phyloP scores from a whole-genome alignment of 2,329 filamentous ascomycete species.

The Periconia sp. region DNA sequence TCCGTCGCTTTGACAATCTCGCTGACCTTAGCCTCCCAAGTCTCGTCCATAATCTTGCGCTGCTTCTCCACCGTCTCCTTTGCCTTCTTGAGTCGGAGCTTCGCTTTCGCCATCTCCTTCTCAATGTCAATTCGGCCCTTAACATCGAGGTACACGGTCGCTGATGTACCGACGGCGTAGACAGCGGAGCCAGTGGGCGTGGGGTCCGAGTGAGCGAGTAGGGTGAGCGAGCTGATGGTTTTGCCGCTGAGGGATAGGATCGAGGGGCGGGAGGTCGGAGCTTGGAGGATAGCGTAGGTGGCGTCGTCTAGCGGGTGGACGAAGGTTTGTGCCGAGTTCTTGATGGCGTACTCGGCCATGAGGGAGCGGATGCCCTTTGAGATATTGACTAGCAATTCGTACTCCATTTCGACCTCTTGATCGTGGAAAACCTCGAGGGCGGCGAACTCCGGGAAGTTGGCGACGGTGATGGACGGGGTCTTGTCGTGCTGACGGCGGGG shows the following conservation, averaged over 20 bases:
- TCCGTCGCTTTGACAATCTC: slow-evolving; percentile 69
- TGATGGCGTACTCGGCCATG: slow-evolving; percentile 75
- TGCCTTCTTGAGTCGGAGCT: slow-evolving; percentile 77
- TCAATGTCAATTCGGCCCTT: slow-evolving; percentile 84
- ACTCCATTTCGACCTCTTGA: slow-evolving; percentile 42
- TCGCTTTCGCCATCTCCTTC: slow-evolving; percentile 79
- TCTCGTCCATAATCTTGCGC: slow-evolving; percentile 74
- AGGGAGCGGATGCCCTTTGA: slow-evolving; percentile 75
- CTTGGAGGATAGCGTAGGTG: slow-evolving; percentile 63
- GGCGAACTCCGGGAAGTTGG: slow-evolving; percentile 46
- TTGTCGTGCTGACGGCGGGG: slow-evolving; percentile 72
- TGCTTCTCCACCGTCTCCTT: slow-evolving; percentile 72
- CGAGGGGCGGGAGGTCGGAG: slow-evolving; percentile 69
- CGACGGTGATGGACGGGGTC: slow-evolving; percentile 74
- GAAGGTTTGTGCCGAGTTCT: slow-evolving; percentile 63
- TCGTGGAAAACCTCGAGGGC: neutral
- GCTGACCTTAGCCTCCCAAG: slow-evolving; percentile 79
- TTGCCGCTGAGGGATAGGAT: slow-evolving; percentile 83
- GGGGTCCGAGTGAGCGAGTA: slow-evolving; percentile 65
- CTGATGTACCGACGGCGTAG: slow-evolving; percentile 76
- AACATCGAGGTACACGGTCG: slow-evolving; percentile 80
- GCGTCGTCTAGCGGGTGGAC: slow-evolving; percentile 73
- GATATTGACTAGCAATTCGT: slow-evolving; percentile 74
- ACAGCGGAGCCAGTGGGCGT: slow-evolving; percentile 78
- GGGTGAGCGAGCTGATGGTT: slow-evolving; percentile 67